Conservation (phyloP, 2,329 filamentous ascomycete genomes). For the Calonectria naviculata region DNA sequence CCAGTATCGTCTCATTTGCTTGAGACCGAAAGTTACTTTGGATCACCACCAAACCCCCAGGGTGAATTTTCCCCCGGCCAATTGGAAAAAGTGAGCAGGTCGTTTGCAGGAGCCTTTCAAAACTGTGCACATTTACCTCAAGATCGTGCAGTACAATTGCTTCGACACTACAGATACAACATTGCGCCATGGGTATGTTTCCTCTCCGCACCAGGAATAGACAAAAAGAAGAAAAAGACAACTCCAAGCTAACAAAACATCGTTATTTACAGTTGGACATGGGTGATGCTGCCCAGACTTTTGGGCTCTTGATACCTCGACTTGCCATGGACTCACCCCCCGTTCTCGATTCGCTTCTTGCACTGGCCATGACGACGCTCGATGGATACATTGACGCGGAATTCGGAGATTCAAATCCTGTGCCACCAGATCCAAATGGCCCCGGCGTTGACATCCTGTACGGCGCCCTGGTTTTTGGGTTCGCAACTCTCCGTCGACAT, state of each 20-base stretch:
- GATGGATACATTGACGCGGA: constrained; percentile 21
- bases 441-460: constrained; percentile 17
- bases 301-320: constrained; percentile 50
- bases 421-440: constrained; percentile 16
- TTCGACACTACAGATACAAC: constrained; percentile 57
- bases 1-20: constrained; percentile 22
- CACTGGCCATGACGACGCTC: constrained; percentile 33
- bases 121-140: constrained; percentile 40
- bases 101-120: constrained; percentile 27
- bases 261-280: constrained; percentile 51
- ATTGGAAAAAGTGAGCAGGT: constrained; percentile 15
- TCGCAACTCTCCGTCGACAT: constrained; percentile 27
- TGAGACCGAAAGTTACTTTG: constrained; percentile 21
- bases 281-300: constrained; percentile 52
- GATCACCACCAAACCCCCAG: constrained; percentile 17
- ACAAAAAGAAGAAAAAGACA: neutral
- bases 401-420: constrained; percentile 8
- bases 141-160: constrained; percentile 42
- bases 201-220: neutral
- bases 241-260: constrained; percentile 5
- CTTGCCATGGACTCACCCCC: constrained; percentile 39
- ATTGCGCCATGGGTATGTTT: constrained; percentile 56
- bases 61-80: constrained; percentile 10
- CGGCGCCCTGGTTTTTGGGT: constrained; percentile 23
- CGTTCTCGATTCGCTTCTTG: constrained; percentile 42